These are phyloP conservation scores for Mallotus nudiflorus DNA, from an alignment of 345 rosid species.

Conservation along the genomic window DNA sequence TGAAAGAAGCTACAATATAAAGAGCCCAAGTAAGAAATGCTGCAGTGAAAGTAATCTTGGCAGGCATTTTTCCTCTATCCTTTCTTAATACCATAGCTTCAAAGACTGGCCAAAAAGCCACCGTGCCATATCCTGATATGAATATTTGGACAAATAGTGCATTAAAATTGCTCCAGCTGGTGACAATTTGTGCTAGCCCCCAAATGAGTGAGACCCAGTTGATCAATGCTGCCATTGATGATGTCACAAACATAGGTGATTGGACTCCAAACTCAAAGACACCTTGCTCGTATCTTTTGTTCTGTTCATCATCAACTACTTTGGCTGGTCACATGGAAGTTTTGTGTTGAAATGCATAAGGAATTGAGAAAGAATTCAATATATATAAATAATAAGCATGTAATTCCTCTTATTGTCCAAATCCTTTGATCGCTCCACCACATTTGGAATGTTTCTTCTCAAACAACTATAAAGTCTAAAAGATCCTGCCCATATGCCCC, in stretches of 20 bases:
- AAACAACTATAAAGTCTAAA: slow-evolving; percentile 35
- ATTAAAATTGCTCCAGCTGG: slow-evolving; percentile 14
- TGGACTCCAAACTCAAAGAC: slow-evolving; percentile 59
- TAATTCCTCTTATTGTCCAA: slow-evolving; percentile 50
- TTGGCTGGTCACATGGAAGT: slow-evolving; percentile 66
- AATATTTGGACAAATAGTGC: slow-evolving; percentile 40
- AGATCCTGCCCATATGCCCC: slow-evolving; percentile 62
- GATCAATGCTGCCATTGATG: slow-evolving; percentile 46
- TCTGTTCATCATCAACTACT: slow-evolving; percentile 48
- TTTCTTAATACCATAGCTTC: slow-evolving; percentile 59
- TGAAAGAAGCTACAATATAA: slow-evolving; percentile 24
- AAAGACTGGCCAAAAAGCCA: slow-evolving; percentile 60
- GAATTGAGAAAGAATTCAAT: slow-evolving; percentile 45
- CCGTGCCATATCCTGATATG: slow-evolving; percentile 38
- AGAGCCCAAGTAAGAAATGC: slow-evolving; percentile 34
- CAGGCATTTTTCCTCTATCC: slow-evolving; percentile 55
- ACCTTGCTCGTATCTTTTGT: slow-evolving; percentile 52
- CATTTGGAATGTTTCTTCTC: slow-evolving; percentile 43
- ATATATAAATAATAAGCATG: slow-evolving; percentile 42
- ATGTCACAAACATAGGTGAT: slow-evolving; percentile 52
- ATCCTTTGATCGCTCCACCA: slow-evolving; percentile 84
- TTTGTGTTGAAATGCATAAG: slow-evolving; percentile 44
- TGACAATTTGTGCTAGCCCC: slow-evolving; percentile 27
- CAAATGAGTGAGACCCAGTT: slow-evolving; percentile 42
- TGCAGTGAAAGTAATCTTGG: slow-evolving; percentile 29